Evolutionary conservation across 208 protist genomes (phyloP), one percentile per base, ranked within the genome.

Genomic region (Trypanosoma rangeli): DNA sequence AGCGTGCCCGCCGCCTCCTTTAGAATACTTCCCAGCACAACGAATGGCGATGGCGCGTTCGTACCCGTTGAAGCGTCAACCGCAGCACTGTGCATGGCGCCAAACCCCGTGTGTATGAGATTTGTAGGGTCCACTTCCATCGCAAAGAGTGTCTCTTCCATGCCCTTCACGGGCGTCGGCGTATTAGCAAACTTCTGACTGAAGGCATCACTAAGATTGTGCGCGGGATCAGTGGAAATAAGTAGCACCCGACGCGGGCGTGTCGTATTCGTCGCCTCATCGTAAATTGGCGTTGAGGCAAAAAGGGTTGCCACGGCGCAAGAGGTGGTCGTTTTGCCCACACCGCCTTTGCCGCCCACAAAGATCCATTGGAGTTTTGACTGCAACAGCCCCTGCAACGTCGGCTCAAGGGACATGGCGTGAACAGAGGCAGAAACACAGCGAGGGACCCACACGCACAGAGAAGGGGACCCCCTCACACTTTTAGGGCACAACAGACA

Each of bases 161-260:
- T 88, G 9, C 94, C 97, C 46, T 97, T 85, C 7, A 99, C 90
- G 0, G 83, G 64, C 0, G 82, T 92, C 31, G 97, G 98, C 29
- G 83, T 73, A 37, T 78, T 84, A 31, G 79, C 76, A 52, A 99
- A 96, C 66, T 98, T 89, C 76, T 99, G 98, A 50, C 85, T 76
- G 71, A 99, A 99, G 35, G 98, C 98, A 82, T 99, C 99, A 54
- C 85, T 97, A 15, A 99, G 75, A 77, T 99, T 99, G 85, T 99
- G 99, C 16, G 99, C 99, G 48, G 99, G 98, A 81, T 99, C 99
- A 1, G 98, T 99, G 7, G 98, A 99, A 35, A 99, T 95, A 15
- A 99, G 69, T 16, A 99, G 80, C 18, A 99, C 97, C 15, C 58
- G 85, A 39, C 93, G 78, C 22, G 63, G 76, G 18, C 76, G 88